Evolutionary conservation across 805 yeast species (phyloP).

Genomic region (Pichia insulana): DNA sequence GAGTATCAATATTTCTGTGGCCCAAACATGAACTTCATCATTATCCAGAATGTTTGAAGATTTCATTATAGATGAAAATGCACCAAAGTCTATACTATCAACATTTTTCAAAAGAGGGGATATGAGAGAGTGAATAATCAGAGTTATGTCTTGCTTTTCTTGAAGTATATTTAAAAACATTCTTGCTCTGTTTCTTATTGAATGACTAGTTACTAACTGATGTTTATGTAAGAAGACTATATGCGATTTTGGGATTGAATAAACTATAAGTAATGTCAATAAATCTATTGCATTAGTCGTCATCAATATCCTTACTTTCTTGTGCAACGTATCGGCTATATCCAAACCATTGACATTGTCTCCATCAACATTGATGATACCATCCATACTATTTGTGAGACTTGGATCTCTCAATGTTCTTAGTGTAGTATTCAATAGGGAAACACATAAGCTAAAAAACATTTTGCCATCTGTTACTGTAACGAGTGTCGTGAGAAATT

Average conservation of each 20-base stretch:
- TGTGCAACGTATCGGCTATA: slow-evolving; percentile 22
- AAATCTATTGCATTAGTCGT: slow-evolving; percentile 54
- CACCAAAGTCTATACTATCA: slow-evolving; percentile 11
- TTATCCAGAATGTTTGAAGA: slow-evolving; percentile 10
- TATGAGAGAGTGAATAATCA: slow-evolving; percentile 40
- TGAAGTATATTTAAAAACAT: slow-evolving; percentile 43
- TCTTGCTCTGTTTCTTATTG: slow-evolving; percentile 37
- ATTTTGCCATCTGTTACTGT: slow-evolving; percentile 41
- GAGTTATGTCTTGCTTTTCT: slow-evolving; percentile 45
- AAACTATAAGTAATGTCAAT: slow-evolving; percentile 49
- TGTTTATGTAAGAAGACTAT: slow-evolving; percentile 28
- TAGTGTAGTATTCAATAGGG: slow-evolving; percentile 57
- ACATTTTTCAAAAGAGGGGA: slow-evolving; percentile 41
- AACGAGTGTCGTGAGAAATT: slow-evolving; percentile 49
- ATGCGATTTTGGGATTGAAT: slow-evolving; percentile 50
- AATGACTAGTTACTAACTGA: slow-evolving; percentile 26
- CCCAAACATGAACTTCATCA: slow-evolving; percentile 33
- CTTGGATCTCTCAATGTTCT: slow-evolving; percentile 34
- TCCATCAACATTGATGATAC: slow-evolving; percentile 31
- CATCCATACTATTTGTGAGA: slow-evolving; percentile 13
- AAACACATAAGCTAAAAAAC: slow-evolving; percentile 48
- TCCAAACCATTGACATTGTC: slow-evolving; percentile 32
- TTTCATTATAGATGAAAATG: slow-evolving; percentile 22
- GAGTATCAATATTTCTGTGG: slow-evolving; percentile 50
- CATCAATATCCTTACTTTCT: slow-evolving; percentile 37